Base-by-base conservation (phyloP, 108 stramenopile genomes). In the Conticribra guillardii region DNA sequence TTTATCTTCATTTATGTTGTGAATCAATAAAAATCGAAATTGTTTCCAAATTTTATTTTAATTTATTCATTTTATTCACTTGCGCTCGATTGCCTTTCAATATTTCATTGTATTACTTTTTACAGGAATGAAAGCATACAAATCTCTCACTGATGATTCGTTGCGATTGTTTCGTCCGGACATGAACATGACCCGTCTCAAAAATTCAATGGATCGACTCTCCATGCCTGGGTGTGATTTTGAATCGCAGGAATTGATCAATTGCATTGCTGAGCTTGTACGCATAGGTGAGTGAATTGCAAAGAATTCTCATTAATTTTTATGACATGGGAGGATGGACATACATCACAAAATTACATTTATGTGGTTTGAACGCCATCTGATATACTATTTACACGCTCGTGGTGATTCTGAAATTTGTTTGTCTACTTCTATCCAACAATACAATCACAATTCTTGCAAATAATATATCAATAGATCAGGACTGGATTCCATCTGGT, bases 111-210 rank as follows among this genome's bases (percentile, higher is more conserved):
- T 3, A 27, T 14, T 18, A 54, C 21, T 17, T 3, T 21, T 15
- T 48, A n/a, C 32, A 70, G 76, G 93, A 75, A 89, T 93, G 89
- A 93, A 93, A 56, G 92, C 92, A 4, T 93, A 93, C 79, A 84
- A 74, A 45, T 74, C 86, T 9, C 17, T 85, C 32, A 54, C n/a
- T 16, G 79, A 84, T 50, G 37, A 52, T 15, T 68, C 69, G 19
- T 47, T 98, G 17, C 82, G 89, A 16, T 73, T 98, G 22, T 97
- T 97, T 73, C 97, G 97, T 23, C 96, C 96, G 9, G 91, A 98
- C 46, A 76, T 80, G 55, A 97, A 97, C 79, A 90, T 97, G 86
- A 74, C 82, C 31, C 86, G 96, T 16, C 74, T 98, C 27, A 76
- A 82, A 32, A 74, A 70, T 47, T 93, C 91, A 34, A 93, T 98